These are phyloP conservation scores for Hypoxylon sp. DNA, from an alignment of 2,329 filamentous ascomycete genomes.

Conservation along the genomic window DNA sequence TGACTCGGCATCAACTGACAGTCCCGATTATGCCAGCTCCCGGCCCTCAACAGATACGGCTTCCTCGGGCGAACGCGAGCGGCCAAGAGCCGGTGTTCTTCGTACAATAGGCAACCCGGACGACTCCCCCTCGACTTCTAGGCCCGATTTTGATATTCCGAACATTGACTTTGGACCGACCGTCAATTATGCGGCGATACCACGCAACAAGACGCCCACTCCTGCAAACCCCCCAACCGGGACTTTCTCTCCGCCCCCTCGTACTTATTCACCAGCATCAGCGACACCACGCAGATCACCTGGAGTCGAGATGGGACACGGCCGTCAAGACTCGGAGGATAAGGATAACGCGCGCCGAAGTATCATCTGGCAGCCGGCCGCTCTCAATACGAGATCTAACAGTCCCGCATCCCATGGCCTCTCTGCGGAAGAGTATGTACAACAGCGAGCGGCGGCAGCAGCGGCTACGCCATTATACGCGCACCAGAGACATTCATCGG, in stretches of 20 bases:
- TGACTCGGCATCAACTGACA: conserved; percentile 74
- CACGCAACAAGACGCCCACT: conserved; percentile 45
- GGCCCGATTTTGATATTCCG: conserved; percentile 71
- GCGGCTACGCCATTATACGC: conserved; percentile 68
- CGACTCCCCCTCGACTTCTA: conserved; percentile 38
- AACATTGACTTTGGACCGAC: conserved; percentile 90
- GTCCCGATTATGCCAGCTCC: conserved; percentile 85
- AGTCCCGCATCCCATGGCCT: conserved; percentile 65
- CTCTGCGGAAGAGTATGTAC: conserved; percentile 86
- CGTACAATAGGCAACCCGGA: conserved; percentile 78
- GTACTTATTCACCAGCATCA: conserved; percentile 48
- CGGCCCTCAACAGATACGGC: conserved; percentile 66
- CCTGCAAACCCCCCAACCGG: conserved; percentile 45
- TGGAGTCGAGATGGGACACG: conserved; percentile 55
- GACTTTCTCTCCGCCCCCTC: conserved; percentile 55
- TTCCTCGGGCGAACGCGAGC: conserved; percentile 67
- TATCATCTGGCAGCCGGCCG: conserved; percentile 84
- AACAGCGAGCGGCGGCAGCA: conserved; percentile 77
- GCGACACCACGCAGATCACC: conserved; percentile 43
- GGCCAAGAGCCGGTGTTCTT: conserved; percentile 82
- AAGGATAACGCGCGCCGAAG: conserved; percentile 74
- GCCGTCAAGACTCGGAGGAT: conserved; percentile 65
- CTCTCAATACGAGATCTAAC: conserved; percentile 63
- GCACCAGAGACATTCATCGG: conserved; percentile 73
- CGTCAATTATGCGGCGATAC: conserved; percentile 68